Conservation (phyloP, 192 early-diverging fungal species). For the Lobosporangium transversale region DNA sequence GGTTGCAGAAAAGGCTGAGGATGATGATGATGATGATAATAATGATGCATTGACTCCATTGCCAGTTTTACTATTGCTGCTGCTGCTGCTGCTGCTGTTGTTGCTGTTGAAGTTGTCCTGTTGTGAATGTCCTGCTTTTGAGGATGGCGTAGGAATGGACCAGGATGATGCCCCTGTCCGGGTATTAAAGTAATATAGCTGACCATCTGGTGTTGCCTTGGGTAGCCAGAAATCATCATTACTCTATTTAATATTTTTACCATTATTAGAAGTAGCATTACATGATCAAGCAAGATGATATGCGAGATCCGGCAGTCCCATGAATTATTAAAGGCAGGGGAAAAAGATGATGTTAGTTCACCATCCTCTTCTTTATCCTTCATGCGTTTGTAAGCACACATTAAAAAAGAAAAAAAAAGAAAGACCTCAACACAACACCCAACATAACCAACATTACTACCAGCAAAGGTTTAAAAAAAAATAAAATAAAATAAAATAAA, state of each 20-base stretch:
- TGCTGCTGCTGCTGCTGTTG: constrained; percentile 5
- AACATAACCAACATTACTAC: no score
- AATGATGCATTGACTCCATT: neutral
- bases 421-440: neutral
- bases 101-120: constrained; percentile 7
- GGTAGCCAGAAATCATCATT: constrained; percentile 49
- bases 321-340: no score
- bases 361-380: neutral
- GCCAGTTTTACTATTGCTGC: neutral
- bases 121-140: neutral
- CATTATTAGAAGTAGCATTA: no score
- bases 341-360: neutral
- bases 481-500: no score
- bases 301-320: no score
- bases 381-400: neutral
- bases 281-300: no score
- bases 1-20: neutral
- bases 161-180: constrained; percentile 63
- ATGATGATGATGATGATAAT: constrained; percentile 2
- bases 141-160: constrained; percentile 43
- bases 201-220: constrained; percentile 53
- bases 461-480: no score
- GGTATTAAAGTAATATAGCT: constrained; percentile 62
- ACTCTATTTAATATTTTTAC: constrained; percentile 5
- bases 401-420: neutral